Evolutionary conservation across 345 rosid genomes (phyloP), one percentile per base, ranked within the genome.

Genomic region (Leavenworthia alabamica): DNA sequence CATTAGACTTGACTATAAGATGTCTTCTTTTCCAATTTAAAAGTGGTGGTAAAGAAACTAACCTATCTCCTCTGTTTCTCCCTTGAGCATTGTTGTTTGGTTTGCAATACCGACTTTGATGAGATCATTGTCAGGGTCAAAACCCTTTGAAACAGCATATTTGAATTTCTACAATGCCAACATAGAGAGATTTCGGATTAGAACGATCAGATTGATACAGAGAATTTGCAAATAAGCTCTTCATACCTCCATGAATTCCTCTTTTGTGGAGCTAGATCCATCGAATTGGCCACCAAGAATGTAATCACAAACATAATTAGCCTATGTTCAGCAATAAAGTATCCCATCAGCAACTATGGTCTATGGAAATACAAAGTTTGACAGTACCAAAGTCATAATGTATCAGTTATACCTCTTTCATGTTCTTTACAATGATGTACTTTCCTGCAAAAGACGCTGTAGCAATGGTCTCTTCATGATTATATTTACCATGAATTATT

Each of bases 61-160:
- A 87, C 99, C 99, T 75, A 93, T 93, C 26, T 85, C 96, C 77
- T 93, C 94, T 17, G 99, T 93, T 73, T 93, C 96, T 46, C 97
- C 89, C 86, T 89, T 93, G 36, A 93, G 96, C 96, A 87, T 89
- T 22, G 99, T 89, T 29, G 99, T 93, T 73, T 93, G 99, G 67
- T 93, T 93, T 67, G 97, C 99, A 74, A 89, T 87, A 66, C 97
- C 97, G 39, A 80, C 73, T 76, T 87, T 93, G 54, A 75, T 61
- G 40, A 93, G 85, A 76, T 93, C 97, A 3, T 33, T 66, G 26
- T 89, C 94, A 7, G 99, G 99, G 77, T 93, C 91, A 67, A 93
- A 89, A 24, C 99, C 97, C 61, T 78, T 48, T 9, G 97, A 89
- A 37, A 81, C 64, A 3, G 99, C 92, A 58, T 60, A 41, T 56